Conservation (phyloP, 225 moss, liverwort and hornwort species). For the Bryum argenteum region DNA sequence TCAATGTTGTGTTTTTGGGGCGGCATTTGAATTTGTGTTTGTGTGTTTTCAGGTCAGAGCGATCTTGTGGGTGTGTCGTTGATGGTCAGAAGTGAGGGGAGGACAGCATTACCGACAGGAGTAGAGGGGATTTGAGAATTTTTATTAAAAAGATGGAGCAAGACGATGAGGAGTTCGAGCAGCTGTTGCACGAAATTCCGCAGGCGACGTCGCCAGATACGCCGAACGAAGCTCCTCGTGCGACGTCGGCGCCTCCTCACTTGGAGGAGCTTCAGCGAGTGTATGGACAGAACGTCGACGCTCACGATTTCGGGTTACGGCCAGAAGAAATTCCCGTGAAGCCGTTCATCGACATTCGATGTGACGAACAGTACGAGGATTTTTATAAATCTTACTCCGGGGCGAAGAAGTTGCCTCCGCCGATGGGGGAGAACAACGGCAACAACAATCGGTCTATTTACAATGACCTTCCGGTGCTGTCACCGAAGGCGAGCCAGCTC, state of each 20-base stretch:
- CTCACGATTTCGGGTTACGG: slow-evolving; percentile 50
- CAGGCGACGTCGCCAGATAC: slow-evolving; percentile 86
- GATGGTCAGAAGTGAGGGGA: slow-evolving; percentile 38
- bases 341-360: slow-evolving; percentile 92
- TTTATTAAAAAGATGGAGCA: slow-evolving; percentile 74
- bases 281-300: slow-evolving; percentile 81
- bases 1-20: not conserved
- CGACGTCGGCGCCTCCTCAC: slow-evolving; percentile 96
- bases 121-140: slow-evolving; percentile 30
- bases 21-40: not conserved
- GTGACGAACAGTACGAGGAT: slow-evolving; percentile 95
- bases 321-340: slow-evolving; percentile 78
- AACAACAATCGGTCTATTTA: slow-evolving; percentile 78
- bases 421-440: slow-evolving; percentile 47
- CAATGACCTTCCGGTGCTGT: slow-evolving; percentile 69
- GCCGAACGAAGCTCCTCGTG: slow-evolving; percentile 81
- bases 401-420: slow-evolving; percentile 87
- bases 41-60: slow-evolving; percentile 38
- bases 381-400: slow-evolving; percentile 92
- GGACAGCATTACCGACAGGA: slow-evolving; percentile 28
- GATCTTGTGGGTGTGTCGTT: slow-evolving; percentile 43
- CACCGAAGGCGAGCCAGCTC: slow-evolving; percentile 82
- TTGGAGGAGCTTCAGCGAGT: slow-evolving; percentile 94
- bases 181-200: slow-evolving; percentile 96
- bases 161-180: slow-evolving; percentile 99